Conservation (phyloP, 2,329 filamentous ascomycete genomes). For the Stemphylium beticola region DNA sequence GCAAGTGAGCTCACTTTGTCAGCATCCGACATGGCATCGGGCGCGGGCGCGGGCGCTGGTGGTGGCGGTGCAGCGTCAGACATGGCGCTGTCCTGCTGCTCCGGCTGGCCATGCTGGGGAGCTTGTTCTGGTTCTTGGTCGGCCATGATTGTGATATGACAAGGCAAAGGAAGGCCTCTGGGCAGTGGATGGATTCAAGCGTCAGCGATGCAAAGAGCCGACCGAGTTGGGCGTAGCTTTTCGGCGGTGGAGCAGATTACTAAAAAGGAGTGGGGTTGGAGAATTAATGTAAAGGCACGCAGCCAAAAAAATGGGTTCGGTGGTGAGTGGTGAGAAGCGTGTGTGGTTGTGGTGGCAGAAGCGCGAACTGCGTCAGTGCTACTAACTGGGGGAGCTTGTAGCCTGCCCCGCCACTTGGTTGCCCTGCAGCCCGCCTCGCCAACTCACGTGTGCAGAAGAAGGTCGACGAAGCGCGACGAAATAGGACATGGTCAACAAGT, state of each 20-base stretch:
- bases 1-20: slow-evolving; percentile 51
- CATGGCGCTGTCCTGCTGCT: slow-evolving; percentile 38
- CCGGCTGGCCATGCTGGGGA: not conserved
- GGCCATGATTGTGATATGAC: slow-evolving; percentile 28
- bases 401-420: slow-evolving; percentile 13
- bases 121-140: slow-evolving; percentile 16
- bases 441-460: slow-evolving; percentile 17
- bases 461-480: slow-evolving; percentile 9
- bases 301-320: slow-evolving; percentile 1
- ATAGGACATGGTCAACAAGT: not conserved
- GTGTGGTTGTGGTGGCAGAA: slow-evolving; percentile 2
- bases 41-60: slow-evolving; percentile 35
- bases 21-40: slow-evolving; percentile 51
- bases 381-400: slow-evolving; percentile 10
- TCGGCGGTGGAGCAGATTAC: not conserved
- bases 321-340: not conserved
- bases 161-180: not conserved
- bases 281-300: not conserved
- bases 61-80: slow-evolving; percentile 46
- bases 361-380: slow-evolving; percentile 16
- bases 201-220: not conserved
- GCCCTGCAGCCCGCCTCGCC: slow-evolving; percentile 17
- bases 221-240: not conserved
- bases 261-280: not conserved
- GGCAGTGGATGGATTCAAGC: not conserved